phyloP scores from a whole-genome alignment of 495 filamentous ascomycete species.

The Melanomma pulvis-pyrius region DNA sequence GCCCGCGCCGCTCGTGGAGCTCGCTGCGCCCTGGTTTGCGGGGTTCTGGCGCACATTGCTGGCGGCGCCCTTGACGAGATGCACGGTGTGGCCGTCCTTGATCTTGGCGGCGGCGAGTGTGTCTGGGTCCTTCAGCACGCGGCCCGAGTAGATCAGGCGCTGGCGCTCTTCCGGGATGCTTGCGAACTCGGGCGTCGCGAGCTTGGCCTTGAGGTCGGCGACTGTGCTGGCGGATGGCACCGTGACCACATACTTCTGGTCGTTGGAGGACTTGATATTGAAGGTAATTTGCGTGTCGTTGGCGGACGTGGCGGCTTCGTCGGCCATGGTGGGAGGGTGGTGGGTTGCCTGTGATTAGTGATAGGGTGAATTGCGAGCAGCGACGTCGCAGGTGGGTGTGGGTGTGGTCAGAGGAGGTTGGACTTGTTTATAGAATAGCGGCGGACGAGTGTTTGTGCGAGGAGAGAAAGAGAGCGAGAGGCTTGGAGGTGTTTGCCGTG shows the following conservation, averaged over 20 bases:
- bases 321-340: slow-evolving; percentile 43
- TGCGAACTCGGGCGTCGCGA: slow-evolving; percentile 77
- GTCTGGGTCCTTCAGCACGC: slow-evolving; percentile 92
- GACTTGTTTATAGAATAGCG: background rate
- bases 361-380: background rate
- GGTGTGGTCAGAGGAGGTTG: background rate
- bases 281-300: slow-evolving; percentile 74
- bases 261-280: slow-evolving; percentile 88
- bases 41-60: slow-evolving; percentile 78
- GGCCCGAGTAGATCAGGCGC: slow-evolving; percentile 94
- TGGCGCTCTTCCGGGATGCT: slow-evolving; percentile 83
- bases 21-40: slow-evolving; percentile 52
- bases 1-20: slow-evolving; percentile 55
- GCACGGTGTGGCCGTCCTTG: slow-evolving; percentile 92
- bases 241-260: slow-evolving; percentile 80
- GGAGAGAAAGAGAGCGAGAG: background rate
- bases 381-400: background rate
- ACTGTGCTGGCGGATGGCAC: slow-evolving; percentile 77
- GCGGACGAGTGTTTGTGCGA: background rate
- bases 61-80: slow-evolving; percentile 91
- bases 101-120: slow-evolving; percentile 86
- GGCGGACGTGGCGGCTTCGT: slow-evolving; percentile 52
- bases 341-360: background rate
- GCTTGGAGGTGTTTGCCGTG: background rate
- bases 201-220: slow-evolving; percentile 83